phyloP scores from a whole-genome alignment of 2,329 filamentous ascomycete species.

The Hypoxylon sp. region DNA sequence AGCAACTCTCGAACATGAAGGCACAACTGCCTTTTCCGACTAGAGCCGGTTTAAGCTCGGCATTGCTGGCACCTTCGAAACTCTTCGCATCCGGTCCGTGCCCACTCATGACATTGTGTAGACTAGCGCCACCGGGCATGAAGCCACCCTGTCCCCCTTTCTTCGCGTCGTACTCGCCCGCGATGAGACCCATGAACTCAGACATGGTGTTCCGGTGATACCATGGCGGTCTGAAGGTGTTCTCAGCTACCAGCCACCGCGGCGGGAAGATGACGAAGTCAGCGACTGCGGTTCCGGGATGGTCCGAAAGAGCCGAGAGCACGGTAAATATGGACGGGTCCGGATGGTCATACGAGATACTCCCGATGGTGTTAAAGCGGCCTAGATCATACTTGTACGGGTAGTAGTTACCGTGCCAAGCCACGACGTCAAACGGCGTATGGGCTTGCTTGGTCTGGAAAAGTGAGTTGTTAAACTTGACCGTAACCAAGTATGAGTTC shows the following conservation, averaged over 20 bases:
- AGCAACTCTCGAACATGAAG: conserved; percentile 78
- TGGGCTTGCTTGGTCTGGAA: conserved; percentile 74
- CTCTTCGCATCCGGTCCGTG: conserved; percentile 67
- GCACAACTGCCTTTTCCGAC: conserved; percentile 74
- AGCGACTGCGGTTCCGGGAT: conserved; percentile 67
- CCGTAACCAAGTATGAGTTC: conserved; percentile 62
- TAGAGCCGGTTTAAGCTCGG: conserved; percentile 70
- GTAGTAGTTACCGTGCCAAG: conserved; percentile 80
- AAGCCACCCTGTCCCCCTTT: conserved; percentile 63
- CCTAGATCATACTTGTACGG: conserved; percentile 80
- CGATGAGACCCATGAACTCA: conserved; percentile 67
- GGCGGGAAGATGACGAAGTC: conserved; percentile 76
- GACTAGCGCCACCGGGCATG: conserved; percentile 63
- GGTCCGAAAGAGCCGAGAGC: conserved; percentile 67
- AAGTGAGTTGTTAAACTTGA: conserved; percentile 74
- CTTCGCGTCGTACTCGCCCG: conserved; percentile 67
- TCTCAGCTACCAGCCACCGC: conserved; percentile 71
- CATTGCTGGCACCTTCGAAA: conserved; percentile 72
- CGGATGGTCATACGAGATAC: conserved; percentile 76
- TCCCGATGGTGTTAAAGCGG: conserved; percentile 76
- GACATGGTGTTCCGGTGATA: conserved; percentile 72
- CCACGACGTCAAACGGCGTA: conserved; percentile 77
- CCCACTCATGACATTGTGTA: conserved; percentile 75
- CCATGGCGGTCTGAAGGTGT: conserved; percentile 74
- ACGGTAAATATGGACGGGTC: conserved; percentile 79